Conservation (phyloP, 345 rosid genomes). For the Acer negundo region DNA sequence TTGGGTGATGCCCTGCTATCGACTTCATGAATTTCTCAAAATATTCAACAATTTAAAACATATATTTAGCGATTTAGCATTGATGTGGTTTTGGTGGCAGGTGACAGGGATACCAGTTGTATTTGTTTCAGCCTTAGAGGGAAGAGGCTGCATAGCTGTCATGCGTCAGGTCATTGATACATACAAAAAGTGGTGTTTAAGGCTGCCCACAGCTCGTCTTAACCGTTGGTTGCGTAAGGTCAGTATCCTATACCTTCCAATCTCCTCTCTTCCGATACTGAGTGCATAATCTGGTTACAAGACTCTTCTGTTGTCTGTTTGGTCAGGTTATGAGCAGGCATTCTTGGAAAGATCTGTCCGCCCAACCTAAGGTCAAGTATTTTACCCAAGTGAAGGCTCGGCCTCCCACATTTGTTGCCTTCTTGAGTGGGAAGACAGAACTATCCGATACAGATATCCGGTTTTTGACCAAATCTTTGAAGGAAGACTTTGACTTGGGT, state of each 20-base stretch:
- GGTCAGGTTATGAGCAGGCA: slow-evolving; percentile 90
- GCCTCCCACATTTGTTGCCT: slow-evolving; percentile 95
- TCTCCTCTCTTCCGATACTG: not conserved
- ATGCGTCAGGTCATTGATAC: slow-evolving; percentile 72
- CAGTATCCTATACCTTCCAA: slow-evolving; percentile 13
- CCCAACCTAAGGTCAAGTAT: slow-evolving; percentile 90
- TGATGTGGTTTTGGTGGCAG: slow-evolving; percentile 41
- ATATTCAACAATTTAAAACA: not conserved
- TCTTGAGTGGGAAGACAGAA: slow-evolving; percentile 61
- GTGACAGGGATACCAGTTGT: slow-evolving; percentile 81
- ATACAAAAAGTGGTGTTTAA: slow-evolving; percentile 85
- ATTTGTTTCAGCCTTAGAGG: slow-evolving; percentile 87
- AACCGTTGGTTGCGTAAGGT: slow-evolving; percentile 96
- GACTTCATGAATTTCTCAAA: not conserved
- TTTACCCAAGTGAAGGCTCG: slow-evolving; percentile 98
- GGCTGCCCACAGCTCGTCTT: slow-evolving; percentile 84
- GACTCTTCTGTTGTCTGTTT: not conserved
- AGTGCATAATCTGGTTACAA: not conserved
- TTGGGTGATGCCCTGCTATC: not conserved
- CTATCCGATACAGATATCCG: slow-evolving; percentile 74
- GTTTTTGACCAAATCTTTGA: slow-evolving; percentile 78
- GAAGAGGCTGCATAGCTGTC: slow-evolving; percentile 74
- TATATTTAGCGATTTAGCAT: not conserved
- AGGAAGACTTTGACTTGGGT: slow-evolving; percentile 92
- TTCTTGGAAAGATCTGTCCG: slow-evolving; percentile 91